Evolutionary conservation across 176 grass and related monocot genomes (phyloP).

Genomic region (Elaeis guineensis): DNA sequence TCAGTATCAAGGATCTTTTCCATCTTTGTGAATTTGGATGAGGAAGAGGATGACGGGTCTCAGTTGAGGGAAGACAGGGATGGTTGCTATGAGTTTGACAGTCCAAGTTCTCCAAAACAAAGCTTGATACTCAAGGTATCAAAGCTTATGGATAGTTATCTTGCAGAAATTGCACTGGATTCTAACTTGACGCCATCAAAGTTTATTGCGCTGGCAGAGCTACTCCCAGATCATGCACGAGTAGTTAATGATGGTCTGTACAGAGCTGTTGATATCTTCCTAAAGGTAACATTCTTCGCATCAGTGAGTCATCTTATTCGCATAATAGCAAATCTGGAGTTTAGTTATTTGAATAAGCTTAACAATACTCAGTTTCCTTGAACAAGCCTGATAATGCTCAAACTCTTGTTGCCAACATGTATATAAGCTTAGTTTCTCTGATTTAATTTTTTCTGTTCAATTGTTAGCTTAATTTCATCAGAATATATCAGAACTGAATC

Average conservation of each 20-base stretch:
- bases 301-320: no score
- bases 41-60: constrained; percentile 34
- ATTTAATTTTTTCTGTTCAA: no score
- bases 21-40: constrained; percentile 63
- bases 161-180: constrained; percentile 85
- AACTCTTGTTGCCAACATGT: no score
- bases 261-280: constrained; percentile 89
- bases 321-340: no score
- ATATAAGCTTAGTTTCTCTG: no score
- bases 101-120: constrained; percentile 61
- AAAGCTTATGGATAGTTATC: constrained; percentile 91
- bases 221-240: constrained; percentile 81
- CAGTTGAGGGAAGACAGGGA: constrained; percentile 15
- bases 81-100: constrained; percentile 57
- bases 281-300: constrained; percentile 41
- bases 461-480: no score
- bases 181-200: constrained; percentile 66
- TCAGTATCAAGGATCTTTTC: constrained; percentile 66
- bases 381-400: no score
- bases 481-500: no score
- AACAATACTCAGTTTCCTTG: no score
- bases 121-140: constrained; percentile 66
- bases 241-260: constrained; percentile 84
- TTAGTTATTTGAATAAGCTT: no score
- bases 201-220: constrained; percentile 80